phyloP scores from a whole-genome alignment of 768 basidiomycete genomes.

The Rhizopogon roseolus region DNA sequence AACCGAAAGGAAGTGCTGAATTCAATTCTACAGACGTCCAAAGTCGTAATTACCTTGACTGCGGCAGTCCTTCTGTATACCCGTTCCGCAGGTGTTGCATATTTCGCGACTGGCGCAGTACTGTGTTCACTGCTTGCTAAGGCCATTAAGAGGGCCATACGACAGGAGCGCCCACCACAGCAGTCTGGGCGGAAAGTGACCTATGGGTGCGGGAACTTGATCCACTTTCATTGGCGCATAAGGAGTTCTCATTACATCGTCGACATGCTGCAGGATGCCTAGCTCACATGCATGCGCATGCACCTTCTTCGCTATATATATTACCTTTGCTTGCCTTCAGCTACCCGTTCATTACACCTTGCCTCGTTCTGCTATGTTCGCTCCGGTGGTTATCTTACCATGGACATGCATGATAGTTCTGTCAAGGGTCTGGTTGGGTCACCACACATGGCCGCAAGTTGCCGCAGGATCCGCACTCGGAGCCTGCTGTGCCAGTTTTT shows the following conservation, averaged over 20 bases:
- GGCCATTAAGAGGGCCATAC: conserved; percentile 51
- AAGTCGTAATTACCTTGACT: conserved; percentile 49
- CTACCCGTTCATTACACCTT: conserved; percentile 58
- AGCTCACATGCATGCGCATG: conserved; percentile 76
- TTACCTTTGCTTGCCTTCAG: conserved; percentile 48
- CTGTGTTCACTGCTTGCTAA: conserved; percentile 57
- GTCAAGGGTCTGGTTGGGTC: conserved; percentile 72
- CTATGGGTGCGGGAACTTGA: conserved; percentile 55
- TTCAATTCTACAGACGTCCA: conserved; percentile 43
- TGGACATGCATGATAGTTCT: conserved; percentile 51
- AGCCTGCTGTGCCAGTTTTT: conserved; percentile 42
- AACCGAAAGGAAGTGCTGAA: neutral
- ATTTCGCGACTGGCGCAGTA: conserved; percentile 55
- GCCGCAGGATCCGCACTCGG: conserved; percentile 56
- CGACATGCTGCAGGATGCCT: conserved; percentile 58
- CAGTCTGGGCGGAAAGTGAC: conserved; percentile 41
- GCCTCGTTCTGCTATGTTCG: conserved; percentile 24
- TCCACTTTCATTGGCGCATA: neutral
- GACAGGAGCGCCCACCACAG: conserved; percentile 57
- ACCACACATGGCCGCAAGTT: conserved; percentile 73
- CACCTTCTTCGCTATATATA: conserved; percentile 58
- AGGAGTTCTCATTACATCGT: neutral
- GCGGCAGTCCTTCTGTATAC: conserved; percentile 51
- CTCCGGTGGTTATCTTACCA: conserved; percentile 48
- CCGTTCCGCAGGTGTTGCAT: conserved; percentile 55